A percentile compares a stretch with the other conserved stretches of the same genome.
Conservation (phyloP, 345 rosid genomes). For the Heritiera littoralis region DNA sequence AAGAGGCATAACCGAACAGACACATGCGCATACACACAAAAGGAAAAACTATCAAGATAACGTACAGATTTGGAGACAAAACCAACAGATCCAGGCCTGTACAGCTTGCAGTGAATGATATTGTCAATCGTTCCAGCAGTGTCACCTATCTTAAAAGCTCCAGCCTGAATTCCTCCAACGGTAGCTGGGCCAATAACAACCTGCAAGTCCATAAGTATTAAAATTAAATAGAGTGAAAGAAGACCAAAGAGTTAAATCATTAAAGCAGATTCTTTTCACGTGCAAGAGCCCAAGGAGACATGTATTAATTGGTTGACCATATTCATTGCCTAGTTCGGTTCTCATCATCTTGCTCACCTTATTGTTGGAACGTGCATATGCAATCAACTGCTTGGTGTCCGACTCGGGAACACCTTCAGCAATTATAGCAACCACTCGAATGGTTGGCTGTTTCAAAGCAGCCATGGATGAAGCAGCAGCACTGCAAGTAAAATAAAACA, state of each 20-base stretch:
- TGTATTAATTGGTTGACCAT: background rate
- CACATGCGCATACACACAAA: background rate
- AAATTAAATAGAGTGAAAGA: conserved; percentile 16
- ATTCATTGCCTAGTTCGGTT: conserved; percentile 1
- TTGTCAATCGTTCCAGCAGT: conserved; percentile 98
- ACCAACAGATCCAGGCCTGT: conserved; percentile 98
- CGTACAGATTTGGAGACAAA: conserved; percentile 98
- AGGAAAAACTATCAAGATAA: conserved; percentile 10
- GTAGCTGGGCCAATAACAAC: conserved; percentile 99
- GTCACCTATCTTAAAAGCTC: conserved; percentile 98
- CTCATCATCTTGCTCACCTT: conserved; percentile 49
- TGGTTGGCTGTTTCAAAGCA: conserved; percentile 93
- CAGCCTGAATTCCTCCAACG: conserved; percentile 98
- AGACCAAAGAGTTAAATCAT: background rate
- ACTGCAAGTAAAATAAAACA: conserved; percentile 43
- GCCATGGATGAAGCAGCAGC: conserved; percentile 99
- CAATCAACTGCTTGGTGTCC: conserved; percentile 87
- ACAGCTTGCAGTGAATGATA: conserved; percentile 84
- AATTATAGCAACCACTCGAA: conserved; percentile 89
- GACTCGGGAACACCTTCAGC: conserved; percentile 99
- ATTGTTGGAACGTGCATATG: conserved; percentile 91
- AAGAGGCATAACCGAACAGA: background rate
- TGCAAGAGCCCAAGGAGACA: background rate
- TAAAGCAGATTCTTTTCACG: background rate
- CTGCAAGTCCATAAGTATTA: conserved; percentile 41